A percentile compares a stretch with the other conserved stretches of the same genome.
Conservation (phyloP, 768 basidiomycete genomes). For the Russula sp. region DNA sequence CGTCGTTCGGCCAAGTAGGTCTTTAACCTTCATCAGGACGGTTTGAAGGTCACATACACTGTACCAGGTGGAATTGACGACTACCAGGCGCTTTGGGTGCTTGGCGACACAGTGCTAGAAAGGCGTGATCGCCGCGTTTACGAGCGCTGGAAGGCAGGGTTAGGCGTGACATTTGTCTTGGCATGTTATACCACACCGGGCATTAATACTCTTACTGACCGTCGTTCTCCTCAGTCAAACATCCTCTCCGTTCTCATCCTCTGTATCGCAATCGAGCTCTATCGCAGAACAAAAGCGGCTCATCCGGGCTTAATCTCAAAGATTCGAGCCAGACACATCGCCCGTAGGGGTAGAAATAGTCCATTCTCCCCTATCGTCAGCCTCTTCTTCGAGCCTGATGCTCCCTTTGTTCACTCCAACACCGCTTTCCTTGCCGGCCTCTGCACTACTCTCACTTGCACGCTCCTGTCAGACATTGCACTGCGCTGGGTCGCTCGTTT, state of each 20-base stretch:
- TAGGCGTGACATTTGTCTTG: conserved; percentile 14
- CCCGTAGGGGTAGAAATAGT: background rate
- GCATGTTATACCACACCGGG: background rate
- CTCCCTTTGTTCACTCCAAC: conserved; percentile 9
- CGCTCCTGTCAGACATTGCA: conserved; percentile 12
- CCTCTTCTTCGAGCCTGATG: conserved; percentile 12
- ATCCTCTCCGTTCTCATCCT: conserved; percentile 11
- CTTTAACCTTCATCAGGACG: background rate
- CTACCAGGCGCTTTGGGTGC: conserved; percentile 6
- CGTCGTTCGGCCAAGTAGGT: background rate
- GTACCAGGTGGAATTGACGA: background rate
- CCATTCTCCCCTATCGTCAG: conserved; percentile 15
- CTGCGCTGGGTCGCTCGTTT: conserved; percentile 13
- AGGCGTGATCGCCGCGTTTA: conserved; percentile 8
- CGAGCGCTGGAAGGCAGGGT: conserved; percentile 15
- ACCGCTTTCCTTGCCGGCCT: conserved; percentile 12
- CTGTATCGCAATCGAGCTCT: conserved; percentile 13
- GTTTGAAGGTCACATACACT: background rate
- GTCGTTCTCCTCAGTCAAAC: background rate
- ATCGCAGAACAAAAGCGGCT: conserved; percentile 14
- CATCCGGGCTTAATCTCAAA: conserved; percentile 4
- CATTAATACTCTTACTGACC: background rate
- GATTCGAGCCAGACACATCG: conserved; percentile 12
- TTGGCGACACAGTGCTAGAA: conserved; percentile 9
- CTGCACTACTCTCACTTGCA: conserved; percentile 11